A percentile compares a stretch with the other conserved stretches of the same genome.
Evolutionary conservation across 2,329 filamentous ascomycete species (phyloP).

Genomic region (Trichoderma asperellum): DNA sequence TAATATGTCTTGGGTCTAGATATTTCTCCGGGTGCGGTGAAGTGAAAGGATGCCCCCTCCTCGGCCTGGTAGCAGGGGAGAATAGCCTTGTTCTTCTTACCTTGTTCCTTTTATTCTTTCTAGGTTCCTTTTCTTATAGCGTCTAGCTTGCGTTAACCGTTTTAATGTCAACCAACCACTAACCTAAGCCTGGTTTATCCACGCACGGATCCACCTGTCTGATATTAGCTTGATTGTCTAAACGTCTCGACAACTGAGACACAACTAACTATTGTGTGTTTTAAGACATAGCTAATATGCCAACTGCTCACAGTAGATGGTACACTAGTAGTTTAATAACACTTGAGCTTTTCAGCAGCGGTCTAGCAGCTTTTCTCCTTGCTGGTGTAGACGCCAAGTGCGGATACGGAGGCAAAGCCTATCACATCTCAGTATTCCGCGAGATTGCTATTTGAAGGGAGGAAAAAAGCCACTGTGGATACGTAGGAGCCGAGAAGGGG

Average conservation of each 20-base stretch:
- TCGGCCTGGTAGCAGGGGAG: neutral
- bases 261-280: neutral
- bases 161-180: neutral
- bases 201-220: neutral
- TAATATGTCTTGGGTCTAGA: neutral
- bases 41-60: neutral
- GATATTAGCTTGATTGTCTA: neutral
- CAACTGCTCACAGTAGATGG: neutral
- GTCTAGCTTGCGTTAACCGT: neutral
- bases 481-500: neutral
- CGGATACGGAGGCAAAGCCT: neutral
- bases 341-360: neutral
- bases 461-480: slow-evolving; percentile 2
- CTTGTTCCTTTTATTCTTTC: neutral
- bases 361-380: neutral
- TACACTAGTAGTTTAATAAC: neutral
- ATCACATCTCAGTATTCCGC: slow-evolving; percentile 15
- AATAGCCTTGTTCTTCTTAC: neutral
- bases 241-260: neutral
- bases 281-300: neutral
- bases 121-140: neutral
- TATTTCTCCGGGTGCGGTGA: neutral
- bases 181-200: no score
- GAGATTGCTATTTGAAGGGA: slow-evolving; percentile 7
- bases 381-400: neutral